Base-by-base conservation (phyloP, 306 rosid genomes). In the Neltuma alba region DNA sequence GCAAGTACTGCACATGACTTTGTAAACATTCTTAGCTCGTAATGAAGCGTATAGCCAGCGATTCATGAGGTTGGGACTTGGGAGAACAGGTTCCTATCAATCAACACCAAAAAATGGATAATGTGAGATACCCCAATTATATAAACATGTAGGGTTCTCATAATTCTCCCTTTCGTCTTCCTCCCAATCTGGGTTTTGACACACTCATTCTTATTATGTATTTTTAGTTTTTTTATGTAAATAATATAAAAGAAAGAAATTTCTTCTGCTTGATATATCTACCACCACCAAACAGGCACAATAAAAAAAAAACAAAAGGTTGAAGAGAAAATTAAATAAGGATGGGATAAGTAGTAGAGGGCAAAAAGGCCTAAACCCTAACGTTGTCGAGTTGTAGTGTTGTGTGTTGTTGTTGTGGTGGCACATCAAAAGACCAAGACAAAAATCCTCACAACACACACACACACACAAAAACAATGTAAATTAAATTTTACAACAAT, bases 81-180 rank as follows among this genome's bases (percentile, higher is more conserved):
- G 38, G n/a, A n/a, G n/a, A n/a, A 61, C 3, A 14, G 25, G 72
- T 36, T 36, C 16, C 23, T 8, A n/a, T 67, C 81, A 77, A 83
- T 86, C 87, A 86, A 61, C 75, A 33, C 76, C 65, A 77, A 67
- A 76, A 73, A 33, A 66, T 28, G 48, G 76, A 81, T 38, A 65
- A 65, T 64, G 42, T 61, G 81, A 18, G 64, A 52, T 63, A 28
- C 33, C 66, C 13, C 82, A 76, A 50, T 50, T 18, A 50, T 50
- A 21, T n/a, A n/a, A n/a, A 52, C 7, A 20, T 52, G 60, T 21
- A 9, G 28, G 60, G 28, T 52, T 1, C 28, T 52, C 60, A 54
- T 21, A 8, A 54, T 8, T n/a, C 60, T 54, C 60, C 13, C 12
- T 7, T 21, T 21, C 13, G 21, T 54, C 27, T 9, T 54, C 13